These are phyloP conservation scores for Pseudofabraea citricarpa DNA, from an alignment of 2,329 filamentous ascomycete species.

Conservation along the genomic window DNA sequence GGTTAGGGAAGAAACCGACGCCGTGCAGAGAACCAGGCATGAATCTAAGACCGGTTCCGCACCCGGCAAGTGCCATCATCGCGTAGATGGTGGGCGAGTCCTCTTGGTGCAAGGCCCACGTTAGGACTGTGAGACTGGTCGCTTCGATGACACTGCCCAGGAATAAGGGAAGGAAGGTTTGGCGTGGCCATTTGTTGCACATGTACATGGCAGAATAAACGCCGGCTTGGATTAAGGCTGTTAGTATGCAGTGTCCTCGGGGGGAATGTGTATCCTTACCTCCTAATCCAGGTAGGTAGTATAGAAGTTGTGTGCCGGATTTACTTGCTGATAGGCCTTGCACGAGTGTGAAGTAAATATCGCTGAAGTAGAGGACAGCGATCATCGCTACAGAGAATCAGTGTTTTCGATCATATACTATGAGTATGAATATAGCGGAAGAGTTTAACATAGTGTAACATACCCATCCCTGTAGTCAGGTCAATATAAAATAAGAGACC, in stretches of 20 bases:
- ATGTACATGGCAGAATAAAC: constrained; percentile 51
- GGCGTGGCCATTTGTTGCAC: constrained; percentile 55
- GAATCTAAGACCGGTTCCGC: constrained; percentile 55
- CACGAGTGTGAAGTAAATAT: constrained; percentile 61
- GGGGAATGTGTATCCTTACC: background rate
- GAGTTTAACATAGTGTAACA: too few relatives aligned
- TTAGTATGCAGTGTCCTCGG: background rate
- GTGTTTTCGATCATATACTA: too few relatives aligned
- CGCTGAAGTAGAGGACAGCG: constrained; percentile 60
- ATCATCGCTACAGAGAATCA: constrained; percentile 4
- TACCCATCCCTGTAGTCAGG: constrained; percentile 50
- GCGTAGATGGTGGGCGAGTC: constrained; percentile 50
- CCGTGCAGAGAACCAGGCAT: constrained; percentile 57
- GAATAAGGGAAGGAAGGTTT: constrained; percentile 55
- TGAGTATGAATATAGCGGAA: background rate
- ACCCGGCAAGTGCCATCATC: constrained; percentile 60
- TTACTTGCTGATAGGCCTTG: constrained; percentile 44
- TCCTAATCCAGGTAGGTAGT: constrained; percentile 57
- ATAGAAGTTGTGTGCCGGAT: constrained; percentile 53
- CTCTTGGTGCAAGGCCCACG: constrained; percentile 48
- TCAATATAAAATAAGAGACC: constrained; percentile 53
- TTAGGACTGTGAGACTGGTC: constrained; percentile 50
- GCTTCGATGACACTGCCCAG: constrained; percentile 51
- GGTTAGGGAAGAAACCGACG: constrained; percentile 52
- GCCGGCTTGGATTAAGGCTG: constrained; percentile 33